Base-by-base conservation (phyloP, 2,329 filamentous ascomycete genomes). In the Boeremia lycopersici region DNA sequence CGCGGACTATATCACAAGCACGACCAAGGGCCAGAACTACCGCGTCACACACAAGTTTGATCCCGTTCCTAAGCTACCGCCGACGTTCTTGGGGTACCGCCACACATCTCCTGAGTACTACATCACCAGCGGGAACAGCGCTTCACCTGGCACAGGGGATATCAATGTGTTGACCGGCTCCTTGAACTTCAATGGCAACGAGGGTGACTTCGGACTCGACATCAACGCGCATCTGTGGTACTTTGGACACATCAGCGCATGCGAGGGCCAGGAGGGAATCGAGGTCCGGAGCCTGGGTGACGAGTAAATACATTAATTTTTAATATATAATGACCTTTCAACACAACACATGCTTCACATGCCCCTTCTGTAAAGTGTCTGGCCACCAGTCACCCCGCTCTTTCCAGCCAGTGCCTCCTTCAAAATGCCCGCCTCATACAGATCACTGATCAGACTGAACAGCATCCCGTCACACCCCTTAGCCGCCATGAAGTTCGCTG, bases 101-200 rank as follows among this genome's bases (percentile, higher is more conserved):
- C 89, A 91, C 72, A 82, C 84, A n/a, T 83, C 79, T 13, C 87
- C 88, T 1, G 89, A 91, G 78, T 90, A 86, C 75, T 90, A 73
- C 42, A 64, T 77, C 41, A 63, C 61, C 0, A 68, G 47, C 2
- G 68, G 55, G 0, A 73, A 71, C 29, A 43, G 57, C 3, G 67
- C 56, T 1, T 30, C 41, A 19, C 65, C 68, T 1, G 63, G 54
- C 10, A 36, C 57, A 1, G 58, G 52, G 0, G 72, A 74, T 53
- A 29, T 74, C 0, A 51, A 59, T 5, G 56, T 65, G 6, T 49
- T 61, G 8, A 59, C 56, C 0, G 71, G 67, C 0, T 60, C 47
- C 1, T 8, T 69, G 29, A 69, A 71, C 19, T 38, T 64, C 2
- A 46, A 44, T 1, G 73, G 73, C 0, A 75, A 75, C 36, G 70